These are phyloP conservation scores for Parasitella parasitica DNA, from an alignment of 371 early-diverging fungal genomes.

Conservation along the genomic window DNA sequence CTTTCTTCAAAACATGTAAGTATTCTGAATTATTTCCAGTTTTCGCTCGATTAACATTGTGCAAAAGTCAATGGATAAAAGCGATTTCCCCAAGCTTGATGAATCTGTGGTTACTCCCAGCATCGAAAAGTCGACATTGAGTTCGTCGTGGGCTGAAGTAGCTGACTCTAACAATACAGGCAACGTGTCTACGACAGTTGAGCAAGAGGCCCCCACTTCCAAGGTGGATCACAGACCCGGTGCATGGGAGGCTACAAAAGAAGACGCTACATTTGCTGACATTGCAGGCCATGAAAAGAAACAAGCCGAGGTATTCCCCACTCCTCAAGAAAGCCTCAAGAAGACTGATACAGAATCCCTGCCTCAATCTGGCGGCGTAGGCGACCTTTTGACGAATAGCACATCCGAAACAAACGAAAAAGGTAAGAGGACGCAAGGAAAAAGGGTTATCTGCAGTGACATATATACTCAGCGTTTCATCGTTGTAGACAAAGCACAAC, in stretches of 20 bases:
- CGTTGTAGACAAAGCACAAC: conserved; percentile 21
- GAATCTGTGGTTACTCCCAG: conserved; percentile 7
- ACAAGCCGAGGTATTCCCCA: conserved; percentile 33
- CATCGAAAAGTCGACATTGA: conserved; percentile 5
- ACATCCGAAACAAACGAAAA: neutral
- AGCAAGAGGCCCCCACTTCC: neutral
- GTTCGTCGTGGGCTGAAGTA: conserved; percentile 34
- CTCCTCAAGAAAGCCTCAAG: conserved; percentile 25
- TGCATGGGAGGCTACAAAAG: conserved; percentile 18
- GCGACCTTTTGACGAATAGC: conserved; percentile 23
- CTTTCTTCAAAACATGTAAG: neutral
- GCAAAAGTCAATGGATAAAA: conserved; percentile 12
- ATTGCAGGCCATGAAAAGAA: conserved; percentile 26
- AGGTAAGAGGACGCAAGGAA: conserved; percentile 2
- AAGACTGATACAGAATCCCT: neutral
- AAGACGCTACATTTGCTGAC: conserved; percentile 25
- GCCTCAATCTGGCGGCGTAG: conserved; percentile 31
- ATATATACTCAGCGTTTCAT: neutral
- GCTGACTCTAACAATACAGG: conserved; percentile 10
- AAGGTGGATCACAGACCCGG: conserved; percentile 10
- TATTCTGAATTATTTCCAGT: neutral
- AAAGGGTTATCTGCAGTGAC: neutral
- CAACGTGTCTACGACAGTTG: neutral
- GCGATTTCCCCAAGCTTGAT: conserved; percentile 25
- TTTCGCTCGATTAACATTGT: neutral